These are phyloP conservation scores for Inga laurina DNA, from an alignment of 306 rosid genomes.

Conservation along the genomic window DNA sequence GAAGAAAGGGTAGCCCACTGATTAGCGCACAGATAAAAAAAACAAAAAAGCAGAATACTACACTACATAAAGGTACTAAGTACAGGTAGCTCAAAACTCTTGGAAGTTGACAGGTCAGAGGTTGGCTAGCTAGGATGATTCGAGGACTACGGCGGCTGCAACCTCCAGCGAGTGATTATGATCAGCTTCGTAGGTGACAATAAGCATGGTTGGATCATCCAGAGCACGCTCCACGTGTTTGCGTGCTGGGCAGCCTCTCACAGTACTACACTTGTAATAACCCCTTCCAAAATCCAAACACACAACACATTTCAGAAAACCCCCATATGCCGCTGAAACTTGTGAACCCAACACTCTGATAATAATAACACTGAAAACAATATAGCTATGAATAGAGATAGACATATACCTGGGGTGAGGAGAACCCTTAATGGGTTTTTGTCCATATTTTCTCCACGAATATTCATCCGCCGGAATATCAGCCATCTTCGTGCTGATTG, in stretches of 20 bases:
- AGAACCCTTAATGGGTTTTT: constrained; percentile 92
- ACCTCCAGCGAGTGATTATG: constrained; percentile 70
- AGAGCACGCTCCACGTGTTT: constrained; percentile 88
- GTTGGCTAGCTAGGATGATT: constrained; percentile 50
- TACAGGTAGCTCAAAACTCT: background rate
- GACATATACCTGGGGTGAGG: constrained; percentile 76
- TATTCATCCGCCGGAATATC: constrained; percentile 86
- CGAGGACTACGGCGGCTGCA: constrained; percentile 43
- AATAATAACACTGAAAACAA: background rate
- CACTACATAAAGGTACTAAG: background rate
- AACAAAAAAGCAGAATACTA: background rate
- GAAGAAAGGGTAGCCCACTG: background rate
- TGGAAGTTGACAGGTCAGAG: background rate
- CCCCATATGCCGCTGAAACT: background rate
- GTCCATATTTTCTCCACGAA: constrained; percentile 90
- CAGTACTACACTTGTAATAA: constrained; percentile 80
- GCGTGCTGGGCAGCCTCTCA: constrained; percentile 82
- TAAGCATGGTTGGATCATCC: constrained; percentile 77
- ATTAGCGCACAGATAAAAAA: background rate
- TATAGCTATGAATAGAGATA: background rate
- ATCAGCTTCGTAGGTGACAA: constrained; percentile 82
- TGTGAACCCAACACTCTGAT: background rate
- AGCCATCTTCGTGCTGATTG: constrained; percentile 67
- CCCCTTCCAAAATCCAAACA: constrained; percentile 50
- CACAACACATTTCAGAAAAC: constrained; percentile 10